These are phyloP conservation scores for Ceratocystiopsis brevicomis DNA, from an alignment of 2,329 filamentous ascomycete genomes.

Conservation along the genomic window DNA sequence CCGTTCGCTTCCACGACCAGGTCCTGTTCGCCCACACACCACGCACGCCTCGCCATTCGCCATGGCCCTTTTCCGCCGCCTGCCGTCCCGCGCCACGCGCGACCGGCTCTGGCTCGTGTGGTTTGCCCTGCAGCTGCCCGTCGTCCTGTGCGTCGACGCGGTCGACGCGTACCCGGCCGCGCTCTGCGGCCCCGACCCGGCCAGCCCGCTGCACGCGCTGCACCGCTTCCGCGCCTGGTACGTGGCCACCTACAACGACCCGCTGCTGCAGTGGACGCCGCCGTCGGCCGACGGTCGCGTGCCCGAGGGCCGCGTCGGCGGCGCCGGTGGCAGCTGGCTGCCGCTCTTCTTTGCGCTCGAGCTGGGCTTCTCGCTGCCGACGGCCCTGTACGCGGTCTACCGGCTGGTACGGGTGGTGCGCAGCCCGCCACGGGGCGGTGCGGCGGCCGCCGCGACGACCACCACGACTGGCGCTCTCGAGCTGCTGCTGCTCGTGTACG, in stretches of 20 bases:
- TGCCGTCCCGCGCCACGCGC: not conserved
- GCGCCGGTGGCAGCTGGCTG: constrained; percentile 26
- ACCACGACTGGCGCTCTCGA: constrained; percentile 22
- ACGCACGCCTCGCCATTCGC: too few relatives aligned
- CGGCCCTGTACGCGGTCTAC: constrained; percentile 27
- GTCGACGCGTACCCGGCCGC: constrained; percentile 30
- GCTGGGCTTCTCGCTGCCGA: constrained; percentile 29
- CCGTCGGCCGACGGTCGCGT: constrained; percentile 2
- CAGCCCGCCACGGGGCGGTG: not conserved
- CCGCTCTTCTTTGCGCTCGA: constrained; percentile 31
- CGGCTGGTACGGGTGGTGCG: constrained; percentile 14
- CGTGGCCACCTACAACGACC: constrained; percentile 30
- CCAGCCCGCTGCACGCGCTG: constrained; percentile 28
- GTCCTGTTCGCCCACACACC: too few relatives aligned
- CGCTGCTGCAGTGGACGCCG: constrained; percentile 26
- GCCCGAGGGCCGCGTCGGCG: not conserved
- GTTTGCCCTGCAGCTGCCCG: constrained; percentile 15
- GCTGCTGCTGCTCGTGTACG: constrained; percentile 32
- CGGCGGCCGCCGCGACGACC: constrained; percentile 4
- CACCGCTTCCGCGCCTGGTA: constrained; percentile 27
- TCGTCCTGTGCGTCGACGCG: constrained; percentile 27
- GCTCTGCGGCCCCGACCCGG: constrained; percentile 21
- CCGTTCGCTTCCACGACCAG: too few relatives aligned
- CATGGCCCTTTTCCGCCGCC: too few relatives aligned
- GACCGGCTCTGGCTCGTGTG: constrained; percentile 17